Conservation (phyloP, 1,284 basidiomycete genomes). For the Coriolopsis trogii region DNA sequence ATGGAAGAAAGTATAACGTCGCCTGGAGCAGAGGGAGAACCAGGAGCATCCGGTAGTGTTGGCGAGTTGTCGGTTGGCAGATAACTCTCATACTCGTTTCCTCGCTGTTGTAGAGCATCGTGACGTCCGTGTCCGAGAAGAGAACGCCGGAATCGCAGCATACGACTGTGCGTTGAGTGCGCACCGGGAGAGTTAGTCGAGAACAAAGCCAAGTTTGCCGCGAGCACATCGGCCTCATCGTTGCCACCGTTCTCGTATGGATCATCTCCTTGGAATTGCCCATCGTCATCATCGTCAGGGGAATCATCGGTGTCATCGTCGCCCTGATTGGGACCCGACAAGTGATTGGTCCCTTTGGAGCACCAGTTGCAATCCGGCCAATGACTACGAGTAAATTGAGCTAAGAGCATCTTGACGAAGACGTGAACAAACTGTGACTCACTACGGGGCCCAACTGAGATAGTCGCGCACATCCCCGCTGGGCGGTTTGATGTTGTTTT, state of each 20-base stretch:
- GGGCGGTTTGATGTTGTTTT: constrained; percentile 30
- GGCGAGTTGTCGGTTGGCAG: background rate
- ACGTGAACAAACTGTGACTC: constrained; percentile 24
- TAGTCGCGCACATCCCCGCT: constrained; percentile 52
- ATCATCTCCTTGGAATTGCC: constrained; percentile 6
- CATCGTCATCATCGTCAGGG: constrained; percentile 6
- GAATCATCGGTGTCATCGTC: constrained; percentile 14
- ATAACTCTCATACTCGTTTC: background rate
- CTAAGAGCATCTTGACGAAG: background rate
- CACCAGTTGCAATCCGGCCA: constrained; percentile 62
- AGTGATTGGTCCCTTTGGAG: constrained; percentile 32
- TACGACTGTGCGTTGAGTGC: constrained; percentile 19
- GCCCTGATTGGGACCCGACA: constrained; percentile 28
- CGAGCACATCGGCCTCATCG: constrained; percentile 11
- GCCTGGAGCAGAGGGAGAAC: background rate
- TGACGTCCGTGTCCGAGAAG: background rate
- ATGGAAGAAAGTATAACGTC: background rate
- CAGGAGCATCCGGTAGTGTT: background rate
- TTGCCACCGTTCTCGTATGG: constrained; percentile 18
- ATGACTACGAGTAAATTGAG: constrained; percentile 41
- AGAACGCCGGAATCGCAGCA: constrained; percentile 19
- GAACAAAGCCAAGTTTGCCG: background rate
- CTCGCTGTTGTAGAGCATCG: background rate
- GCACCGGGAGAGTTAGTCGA: no score
- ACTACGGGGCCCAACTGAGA: constrained; percentile 64